phyloP scores from a whole-genome alignment of 805 yeast genomes.

The Suhomyces xylopsoci region DNA sequence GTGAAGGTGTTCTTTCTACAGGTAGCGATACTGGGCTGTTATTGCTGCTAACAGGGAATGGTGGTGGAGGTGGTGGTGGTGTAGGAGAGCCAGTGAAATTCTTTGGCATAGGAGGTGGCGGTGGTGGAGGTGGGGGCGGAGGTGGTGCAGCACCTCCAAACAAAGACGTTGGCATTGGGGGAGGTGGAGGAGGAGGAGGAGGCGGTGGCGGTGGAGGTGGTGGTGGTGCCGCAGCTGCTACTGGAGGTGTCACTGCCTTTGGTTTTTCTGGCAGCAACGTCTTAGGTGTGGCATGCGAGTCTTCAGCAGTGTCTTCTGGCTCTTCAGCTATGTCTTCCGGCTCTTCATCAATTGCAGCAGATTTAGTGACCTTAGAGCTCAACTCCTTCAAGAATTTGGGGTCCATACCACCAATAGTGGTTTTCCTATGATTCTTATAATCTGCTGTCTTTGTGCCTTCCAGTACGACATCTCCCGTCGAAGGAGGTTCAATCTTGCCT shows the following conservation, averaged over 20 bases:
- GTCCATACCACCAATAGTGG: slow-evolving; percentile 39
- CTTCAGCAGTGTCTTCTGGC: slow-evolving; percentile 1
- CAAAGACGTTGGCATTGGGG: slow-evolving; percentile 16
- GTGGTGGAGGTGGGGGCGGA: slow-evolving; percentile 23
- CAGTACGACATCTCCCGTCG: slow-evolving; percentile 8
- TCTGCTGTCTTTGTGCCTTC: slow-evolving; percentile 19
- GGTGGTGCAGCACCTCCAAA: slow-evolving; percentile 18
- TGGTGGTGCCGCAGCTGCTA: slow-evolving; percentile 1
- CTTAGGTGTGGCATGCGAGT: background rate
- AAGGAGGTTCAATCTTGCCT: slow-evolving; percentile 36
- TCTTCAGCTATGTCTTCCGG: slow-evolving; percentile 9
- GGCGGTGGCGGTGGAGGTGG: slow-evolving; percentile 24
- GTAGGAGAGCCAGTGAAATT: slow-evolving; percentile 24
- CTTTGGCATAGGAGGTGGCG: slow-evolving; percentile 22
- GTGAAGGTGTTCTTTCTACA: slow-evolving; percentile 13
- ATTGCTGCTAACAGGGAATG: slow-evolving; percentile 14
- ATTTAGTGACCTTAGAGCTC: slow-evolving; percentile 45
- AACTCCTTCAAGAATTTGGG: slow-evolving; percentile 55
- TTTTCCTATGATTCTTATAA: slow-evolving; percentile 29
- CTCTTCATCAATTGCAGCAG: slow-evolving; percentile 28
- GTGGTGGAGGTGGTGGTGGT: slow-evolving; percentile 25
- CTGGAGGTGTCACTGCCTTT: background rate
- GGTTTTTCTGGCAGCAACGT: background rate
- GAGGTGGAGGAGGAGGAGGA: slow-evolving; percentile 27
- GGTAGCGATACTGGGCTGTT: background rate